Evolutionary conservation across 23 red algal species (phyloP).

Genomic region (Gracilaria domingensis): DNA sequence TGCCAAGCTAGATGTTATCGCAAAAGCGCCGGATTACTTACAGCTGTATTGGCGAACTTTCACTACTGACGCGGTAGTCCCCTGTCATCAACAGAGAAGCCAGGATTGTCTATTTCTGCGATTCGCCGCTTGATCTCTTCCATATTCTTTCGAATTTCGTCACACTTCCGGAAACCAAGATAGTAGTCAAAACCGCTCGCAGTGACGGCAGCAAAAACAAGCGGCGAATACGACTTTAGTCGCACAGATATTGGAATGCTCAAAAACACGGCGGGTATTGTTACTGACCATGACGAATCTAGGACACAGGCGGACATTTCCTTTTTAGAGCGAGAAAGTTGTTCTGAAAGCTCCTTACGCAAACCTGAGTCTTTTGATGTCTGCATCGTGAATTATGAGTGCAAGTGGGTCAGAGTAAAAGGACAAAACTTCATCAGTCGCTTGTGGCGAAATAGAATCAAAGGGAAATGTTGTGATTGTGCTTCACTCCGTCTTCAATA

Average conservation of each 20-base stretch:
- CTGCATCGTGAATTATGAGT: background rate
- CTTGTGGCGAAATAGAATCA: background rate
- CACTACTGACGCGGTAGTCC: background rate
- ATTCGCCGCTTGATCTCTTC: conserved; percentile 55
- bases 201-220: conserved; percentile 51
- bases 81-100: background rate
- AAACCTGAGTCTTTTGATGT: background rate
- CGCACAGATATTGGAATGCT: conserved; percentile 39
- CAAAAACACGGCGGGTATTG: conserved; percentile 47
- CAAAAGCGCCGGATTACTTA: too few species aligned
- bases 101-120: conserved; percentile 42
- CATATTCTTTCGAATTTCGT: conserved; percentile 49
- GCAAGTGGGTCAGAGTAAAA: background rate
- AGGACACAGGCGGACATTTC: conserved; percentile 48
- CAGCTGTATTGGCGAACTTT: too few species aligned
- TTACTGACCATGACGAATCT: conserved; percentile 64
- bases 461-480: too few species aligned
- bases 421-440: too few species aligned
- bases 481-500: too few species aligned
- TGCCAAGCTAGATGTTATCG: too few species aligned
- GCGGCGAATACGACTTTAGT: conserved; percentile 44
- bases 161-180: conserved; percentile 46
- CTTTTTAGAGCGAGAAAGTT: conserved; percentile 37
- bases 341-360: conserved; percentile 18
- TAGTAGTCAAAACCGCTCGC: conserved; percentile 66